A percentile compares a stretch with the other conserved stretches of the same genome.
These are phyloP conservation scores for Neonectria ditissima DNA, from an alignment of 2,329 filamentous ascomycete species.

Conservation along the genomic window DNA sequence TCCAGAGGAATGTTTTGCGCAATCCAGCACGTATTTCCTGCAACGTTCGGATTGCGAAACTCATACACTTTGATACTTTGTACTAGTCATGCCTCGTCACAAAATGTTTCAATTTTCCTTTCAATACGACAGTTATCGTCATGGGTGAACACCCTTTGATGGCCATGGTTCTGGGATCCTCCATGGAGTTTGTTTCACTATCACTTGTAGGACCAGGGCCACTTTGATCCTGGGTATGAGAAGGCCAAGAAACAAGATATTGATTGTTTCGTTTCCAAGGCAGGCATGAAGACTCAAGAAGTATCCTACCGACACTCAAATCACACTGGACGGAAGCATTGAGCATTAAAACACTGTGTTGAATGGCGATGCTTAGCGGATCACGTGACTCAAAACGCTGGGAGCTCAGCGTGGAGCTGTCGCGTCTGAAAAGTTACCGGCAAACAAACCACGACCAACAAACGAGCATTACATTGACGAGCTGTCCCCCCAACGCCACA, in stretches of 20 bases:
- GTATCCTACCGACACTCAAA: background rate
- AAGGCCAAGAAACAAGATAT: background rate
- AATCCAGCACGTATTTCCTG: background rate
- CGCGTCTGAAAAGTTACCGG: slow-evolving; percentile 46
- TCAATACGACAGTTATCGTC: background rate
- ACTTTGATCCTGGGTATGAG: background rate
- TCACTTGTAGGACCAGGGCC: background rate
- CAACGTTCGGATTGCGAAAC: background rate
- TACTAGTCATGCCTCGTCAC: background rate
- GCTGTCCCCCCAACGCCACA: background rate
- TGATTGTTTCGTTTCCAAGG: background rate
- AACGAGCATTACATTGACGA: background rate
- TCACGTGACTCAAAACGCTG: slow-evolving; percentile 36
- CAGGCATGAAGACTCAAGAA: background rate
- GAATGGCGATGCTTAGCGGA: background rate
- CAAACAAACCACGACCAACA: slow-evolving; percentile 20
- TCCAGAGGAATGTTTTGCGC: background rate
- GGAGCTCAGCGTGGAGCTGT: slow-evolving; percentile 42
- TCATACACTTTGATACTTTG: too few relatives aligned
- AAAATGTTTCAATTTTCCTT: background rate
- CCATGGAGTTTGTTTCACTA: background rate
- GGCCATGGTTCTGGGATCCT: background rate
- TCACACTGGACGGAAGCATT: background rate
- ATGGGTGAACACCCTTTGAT: background rate
- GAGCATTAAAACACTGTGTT: background rate